phyloP scores from a whole-genome alignment of 108 stramenopile species.

The Cyclostephanos invisitatus region DNA sequence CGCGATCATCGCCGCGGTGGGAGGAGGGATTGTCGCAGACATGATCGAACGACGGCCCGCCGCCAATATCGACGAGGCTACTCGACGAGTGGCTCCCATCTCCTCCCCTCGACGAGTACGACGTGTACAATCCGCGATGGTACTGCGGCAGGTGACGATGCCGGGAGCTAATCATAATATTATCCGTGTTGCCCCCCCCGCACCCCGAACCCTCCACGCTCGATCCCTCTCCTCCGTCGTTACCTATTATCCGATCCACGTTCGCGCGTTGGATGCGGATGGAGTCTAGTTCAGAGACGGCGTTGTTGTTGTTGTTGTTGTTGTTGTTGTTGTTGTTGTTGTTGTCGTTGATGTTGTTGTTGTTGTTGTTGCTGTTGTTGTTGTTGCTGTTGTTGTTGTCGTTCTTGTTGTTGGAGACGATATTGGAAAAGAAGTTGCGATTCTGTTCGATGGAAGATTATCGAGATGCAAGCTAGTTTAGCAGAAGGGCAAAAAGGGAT shows the following conservation, averaged over 20 bases:
- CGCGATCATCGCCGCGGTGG: not conserved
- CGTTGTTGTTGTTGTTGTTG: not conserved
- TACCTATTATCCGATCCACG: slow-evolving; percentile 26
- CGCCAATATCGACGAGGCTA: no score
- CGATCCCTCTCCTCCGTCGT: not conserved
- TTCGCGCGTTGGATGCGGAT: slow-evolving; percentile 33
- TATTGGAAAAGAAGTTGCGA: not conserved
- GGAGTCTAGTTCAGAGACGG: not conserved
- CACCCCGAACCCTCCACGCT: not conserved
- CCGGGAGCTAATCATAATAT: no score
- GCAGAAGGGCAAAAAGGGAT: no score
- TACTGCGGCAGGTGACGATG: not conserved
- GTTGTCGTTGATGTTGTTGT: not conserved
- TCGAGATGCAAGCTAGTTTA: no score
- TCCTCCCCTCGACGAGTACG: not conserved
- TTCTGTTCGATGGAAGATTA: not conserved
- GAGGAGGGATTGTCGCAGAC: no score
- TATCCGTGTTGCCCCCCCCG: no score
- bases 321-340: not conserved
- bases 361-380: not conserved
- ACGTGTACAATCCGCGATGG: slow-evolving; percentile 3
- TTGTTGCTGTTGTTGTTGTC: not conserved
- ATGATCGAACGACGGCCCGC: no score
- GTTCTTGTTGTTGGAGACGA: not conserved
- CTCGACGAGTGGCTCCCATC: slow-evolving; percentile 15